Evolutionary conservation across 306 rosid genomes (phyloP).

Genomic region (Ormosia emarginata): DNA sequence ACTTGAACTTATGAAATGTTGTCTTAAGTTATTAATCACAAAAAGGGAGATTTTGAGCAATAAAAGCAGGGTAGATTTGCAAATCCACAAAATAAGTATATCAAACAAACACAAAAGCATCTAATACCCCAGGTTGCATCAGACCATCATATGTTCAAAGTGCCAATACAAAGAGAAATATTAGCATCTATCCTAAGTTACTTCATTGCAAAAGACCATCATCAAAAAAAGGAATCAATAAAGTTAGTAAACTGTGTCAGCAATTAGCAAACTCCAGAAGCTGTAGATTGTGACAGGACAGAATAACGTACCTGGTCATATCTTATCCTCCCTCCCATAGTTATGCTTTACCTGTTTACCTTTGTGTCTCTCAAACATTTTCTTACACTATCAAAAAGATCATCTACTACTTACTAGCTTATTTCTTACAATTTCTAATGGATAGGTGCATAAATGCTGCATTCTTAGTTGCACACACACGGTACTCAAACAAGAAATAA

Average conservation of each 20-base stretch:
- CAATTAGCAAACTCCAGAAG: background rate
- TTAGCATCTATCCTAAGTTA: background rate
- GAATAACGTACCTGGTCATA: constrained; percentile 55
- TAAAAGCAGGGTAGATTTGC: background rate
- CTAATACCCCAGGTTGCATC: background rate
- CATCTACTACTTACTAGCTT: background rate
- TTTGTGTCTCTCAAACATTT: background rate
- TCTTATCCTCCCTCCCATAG: background rate
- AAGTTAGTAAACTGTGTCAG: background rate
- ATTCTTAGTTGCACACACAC: background rate
- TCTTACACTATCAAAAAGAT: background rate
- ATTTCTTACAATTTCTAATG: background rate
- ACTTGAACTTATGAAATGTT: too few species aligned
- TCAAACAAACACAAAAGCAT: background rate
- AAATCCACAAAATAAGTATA: background rate
- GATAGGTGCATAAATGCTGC: background rate
- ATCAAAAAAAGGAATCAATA: background rate
- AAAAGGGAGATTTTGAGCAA: background rate
- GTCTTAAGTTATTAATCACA: background rate
- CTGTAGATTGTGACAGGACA: background rate
- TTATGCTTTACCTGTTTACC: background rate
- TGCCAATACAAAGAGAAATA: background rate
- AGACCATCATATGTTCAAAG: background rate
- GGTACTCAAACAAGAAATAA: background rate
- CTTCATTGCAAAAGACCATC: background rate